Conservation (phyloP, 305 asterid genomes). For the Solanum hybrid region DNA sequence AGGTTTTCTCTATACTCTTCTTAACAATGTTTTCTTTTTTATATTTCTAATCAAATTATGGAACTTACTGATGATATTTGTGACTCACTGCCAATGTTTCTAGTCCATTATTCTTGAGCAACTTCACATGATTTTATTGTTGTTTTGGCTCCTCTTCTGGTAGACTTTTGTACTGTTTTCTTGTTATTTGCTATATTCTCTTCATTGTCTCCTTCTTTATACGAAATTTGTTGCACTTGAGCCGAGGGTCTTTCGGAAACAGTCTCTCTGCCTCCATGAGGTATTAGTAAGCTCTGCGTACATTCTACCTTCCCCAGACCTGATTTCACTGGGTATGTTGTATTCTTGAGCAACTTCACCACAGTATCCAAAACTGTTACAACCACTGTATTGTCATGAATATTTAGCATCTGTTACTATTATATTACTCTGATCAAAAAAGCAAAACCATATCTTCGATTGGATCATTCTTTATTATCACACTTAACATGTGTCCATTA, state of each 20-base stretch:
- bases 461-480: not conserved
- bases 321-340: not conserved
- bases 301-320: not conserved
- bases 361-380: not conserved
- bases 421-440: not conserved
- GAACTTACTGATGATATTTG: not conserved
- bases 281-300: not conserved
- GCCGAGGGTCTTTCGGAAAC: not conserved
- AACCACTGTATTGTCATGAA: not conserved
- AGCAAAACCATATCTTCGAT: not conserved
- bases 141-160: not conserved
- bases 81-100: not conserved
- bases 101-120: not conserved
- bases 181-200: not conserved
- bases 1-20: not conserved
- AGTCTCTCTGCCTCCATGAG: not conserved
- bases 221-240: not conserved
- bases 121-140: not conserved
- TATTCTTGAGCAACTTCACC: not conserved
- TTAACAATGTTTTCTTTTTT: not conserved
- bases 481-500: constrained; percentile 5
- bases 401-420: not conserved
- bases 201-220: not conserved
- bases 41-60: not conserved
- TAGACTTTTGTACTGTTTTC: not conserved